Evolutionary conservation across 2,329 filamentous ascomycete species (phyloP).

Genomic region (Monilinia polystroma): DNA sequence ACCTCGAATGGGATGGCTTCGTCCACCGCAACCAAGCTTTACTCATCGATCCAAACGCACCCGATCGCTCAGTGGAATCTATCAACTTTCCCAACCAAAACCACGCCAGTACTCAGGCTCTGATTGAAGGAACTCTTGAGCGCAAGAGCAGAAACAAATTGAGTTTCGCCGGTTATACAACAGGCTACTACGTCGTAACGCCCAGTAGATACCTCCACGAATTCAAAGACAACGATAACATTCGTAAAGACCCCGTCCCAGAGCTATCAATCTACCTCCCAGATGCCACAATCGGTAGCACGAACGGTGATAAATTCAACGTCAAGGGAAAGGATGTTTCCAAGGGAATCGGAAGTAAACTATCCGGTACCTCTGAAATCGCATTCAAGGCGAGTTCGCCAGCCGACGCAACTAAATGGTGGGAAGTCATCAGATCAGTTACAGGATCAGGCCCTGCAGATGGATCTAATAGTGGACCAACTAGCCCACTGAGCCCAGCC

Average conservation of each 20-base stretch:
- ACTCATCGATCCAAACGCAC: constrained; percentile 74
- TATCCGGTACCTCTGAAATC: constrained; percentile 77
- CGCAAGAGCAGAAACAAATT: constrained; percentile 87
- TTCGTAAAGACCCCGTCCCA: constrained; percentile 70
- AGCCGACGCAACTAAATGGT: constrained; percentile 82
- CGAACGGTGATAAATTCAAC: constrained; percentile 80
- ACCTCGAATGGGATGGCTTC: constrained; percentile 94
- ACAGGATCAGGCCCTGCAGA: constrained; percentile 29
- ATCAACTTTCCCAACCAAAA: constrained; percentile 87
- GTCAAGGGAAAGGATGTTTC: constrained; percentile 93
- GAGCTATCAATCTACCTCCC: constrained; percentile 91
- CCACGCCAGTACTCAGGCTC: constrained; percentile 73
- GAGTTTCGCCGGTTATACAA: constrained; percentile 69
- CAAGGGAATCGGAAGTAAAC: constrained; percentile 75
- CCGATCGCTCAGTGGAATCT: constrained; percentile 69
- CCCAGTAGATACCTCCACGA: constrained; percentile 88
- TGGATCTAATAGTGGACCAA: constrained; percentile 29
- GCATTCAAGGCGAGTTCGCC: constrained; percentile 84
- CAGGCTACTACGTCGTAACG: constrained; percentile 87
- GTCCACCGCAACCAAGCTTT: constrained; percentile 65
- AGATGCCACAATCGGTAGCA: constrained; percentile 74
- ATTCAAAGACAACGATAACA: constrained; percentile 86
- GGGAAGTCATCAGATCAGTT: constrained; percentile 58
- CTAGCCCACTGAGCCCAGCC: constrained; percentile 30
- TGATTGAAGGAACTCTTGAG: constrained; percentile 87